Conservation (phyloP, 2,329 filamentous ascomycete genomes). For the Beauveria brongniartii region DNA sequence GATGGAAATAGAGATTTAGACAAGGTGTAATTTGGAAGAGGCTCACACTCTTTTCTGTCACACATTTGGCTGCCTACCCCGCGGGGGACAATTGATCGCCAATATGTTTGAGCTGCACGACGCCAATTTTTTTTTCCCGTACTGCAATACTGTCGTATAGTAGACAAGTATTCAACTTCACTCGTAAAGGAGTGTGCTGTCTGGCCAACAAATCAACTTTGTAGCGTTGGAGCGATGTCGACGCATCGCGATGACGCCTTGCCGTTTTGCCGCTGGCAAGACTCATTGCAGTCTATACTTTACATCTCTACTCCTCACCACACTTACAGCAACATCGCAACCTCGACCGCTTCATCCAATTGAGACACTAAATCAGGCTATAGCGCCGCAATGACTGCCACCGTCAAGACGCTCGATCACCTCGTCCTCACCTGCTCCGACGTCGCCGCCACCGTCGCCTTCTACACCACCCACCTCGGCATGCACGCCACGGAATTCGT, state of each 20-base stretch:
- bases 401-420: constrained; percentile 46
- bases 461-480: constrained; percentile 48
- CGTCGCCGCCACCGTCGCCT: constrained; percentile 40
- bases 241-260: not conserved
- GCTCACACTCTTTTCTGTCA: no score
- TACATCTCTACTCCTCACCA: not conserved
- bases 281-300: not conserved
- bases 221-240: not conserved
- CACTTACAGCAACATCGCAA: not conserved
- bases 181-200: no score
- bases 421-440: constrained; percentile 50
- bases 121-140: not conserved
- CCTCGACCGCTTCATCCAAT: no score
- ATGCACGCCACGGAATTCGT: constrained; percentile 48
- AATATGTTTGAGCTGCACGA: not conserved
- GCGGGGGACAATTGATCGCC: not conserved
- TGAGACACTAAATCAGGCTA: not conserved
- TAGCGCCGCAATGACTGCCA: constrained; percentile 8
- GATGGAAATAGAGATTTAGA: no score
- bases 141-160: not conserved
- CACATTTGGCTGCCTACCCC: no score
- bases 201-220: not conserved
- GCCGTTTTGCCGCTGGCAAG: not conserved
- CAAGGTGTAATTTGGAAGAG: no score
- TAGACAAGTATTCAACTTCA: no score